Evolutionary conservation across 2,329 filamentous ascomycete species (phyloP), one percentile per base, ranked within the genome.

Genomic region (Phoma sp.): DNA sequence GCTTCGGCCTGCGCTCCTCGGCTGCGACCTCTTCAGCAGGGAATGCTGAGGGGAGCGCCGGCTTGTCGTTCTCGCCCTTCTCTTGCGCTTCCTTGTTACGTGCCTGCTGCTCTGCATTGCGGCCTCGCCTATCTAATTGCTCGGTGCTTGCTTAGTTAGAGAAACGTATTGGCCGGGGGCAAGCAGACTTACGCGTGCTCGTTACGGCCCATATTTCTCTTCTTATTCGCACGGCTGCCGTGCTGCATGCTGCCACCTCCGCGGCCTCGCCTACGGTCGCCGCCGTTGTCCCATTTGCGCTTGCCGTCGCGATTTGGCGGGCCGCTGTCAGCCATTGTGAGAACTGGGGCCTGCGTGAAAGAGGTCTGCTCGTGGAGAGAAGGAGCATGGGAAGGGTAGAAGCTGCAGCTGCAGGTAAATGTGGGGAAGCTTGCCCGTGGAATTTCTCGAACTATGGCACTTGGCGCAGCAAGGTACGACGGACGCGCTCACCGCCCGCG

Each of bases 1-100:
- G 88, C 83, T 99, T 99, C 22, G 95, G 95, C 52, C 87, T 87
- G 61, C 94, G 88, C 73, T 89, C 88, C 75, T 99, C 95, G 41
- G 87, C 87, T 12, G 89, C 91, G 64, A 97, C 94, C 77, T 97
- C 93, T 61, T 95, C 92, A 66, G 90, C 84, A 49, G 85, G 80
- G 67, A 88, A 89, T 37, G 83, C 77, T 4, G 81, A 80, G 6
- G 82, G 82, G 60, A 87, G 85, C 56, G 86, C 84, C 3, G 78
- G 76, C 21, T 59, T 51, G 33, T 65, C 64, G 19, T 67, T 64
- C 40, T 71, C 65, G 58, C 75, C 73, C 61, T 75, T 66, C 50
- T 74, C 66, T 55, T 71, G 66, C 45, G 67, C 61, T 63, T 75
- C 61, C 65, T 76, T 73, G 69, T 76, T 60, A 66, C 76, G 71